Percentiles rank a stretch among this genome's conserved stretches.
Conservation (phyloP, 345 rosid genomes). For the Streptanthus diversifolius region DNA sequence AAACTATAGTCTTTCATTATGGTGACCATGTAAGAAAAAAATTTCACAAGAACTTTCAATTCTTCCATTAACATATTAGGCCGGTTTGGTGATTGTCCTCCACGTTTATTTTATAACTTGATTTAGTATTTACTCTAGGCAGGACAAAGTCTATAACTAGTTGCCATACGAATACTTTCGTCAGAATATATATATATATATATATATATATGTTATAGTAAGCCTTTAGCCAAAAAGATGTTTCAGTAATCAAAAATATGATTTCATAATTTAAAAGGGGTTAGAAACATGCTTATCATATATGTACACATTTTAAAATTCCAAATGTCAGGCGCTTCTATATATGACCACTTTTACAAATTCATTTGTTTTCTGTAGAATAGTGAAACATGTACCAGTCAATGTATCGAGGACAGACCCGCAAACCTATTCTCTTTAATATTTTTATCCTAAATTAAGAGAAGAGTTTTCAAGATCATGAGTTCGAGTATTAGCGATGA, state of each 20-base stretch:
- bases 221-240: not conserved
- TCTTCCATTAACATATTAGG: slow-evolving; percentile 18
- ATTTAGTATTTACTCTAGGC: not conserved
- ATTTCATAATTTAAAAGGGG: not conserved
- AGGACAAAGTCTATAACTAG: not conserved
- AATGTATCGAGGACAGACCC: too few relatives aligned
- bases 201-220: not conserved
- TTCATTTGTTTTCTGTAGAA: not conserved
- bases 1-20: not conserved
- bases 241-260: not conserved
- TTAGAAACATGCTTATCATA: not conserved
- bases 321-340: not conserved
- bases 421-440: too few relatives aligned
- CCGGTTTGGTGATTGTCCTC: slow-evolving; percentile 24
- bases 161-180: not conserved
- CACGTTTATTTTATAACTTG: not conserved
- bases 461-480: too few relatives aligned
- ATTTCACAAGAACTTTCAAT: slow-evolving; percentile 3
- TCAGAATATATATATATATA: not conserved
- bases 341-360: not conserved
- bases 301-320: not conserved
- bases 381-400: not conserved
- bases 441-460: too few relatives aligned
- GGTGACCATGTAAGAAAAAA: slow-evolving; percentile 8
- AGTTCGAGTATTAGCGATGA: too few relatives aligned